Percentiles rank a stretch among this genome's conserved stretches.
phyloP scores from a whole-genome alignment of 495 filamentous ascomycete genomes.

The Pyronema domesticum region DNA sequence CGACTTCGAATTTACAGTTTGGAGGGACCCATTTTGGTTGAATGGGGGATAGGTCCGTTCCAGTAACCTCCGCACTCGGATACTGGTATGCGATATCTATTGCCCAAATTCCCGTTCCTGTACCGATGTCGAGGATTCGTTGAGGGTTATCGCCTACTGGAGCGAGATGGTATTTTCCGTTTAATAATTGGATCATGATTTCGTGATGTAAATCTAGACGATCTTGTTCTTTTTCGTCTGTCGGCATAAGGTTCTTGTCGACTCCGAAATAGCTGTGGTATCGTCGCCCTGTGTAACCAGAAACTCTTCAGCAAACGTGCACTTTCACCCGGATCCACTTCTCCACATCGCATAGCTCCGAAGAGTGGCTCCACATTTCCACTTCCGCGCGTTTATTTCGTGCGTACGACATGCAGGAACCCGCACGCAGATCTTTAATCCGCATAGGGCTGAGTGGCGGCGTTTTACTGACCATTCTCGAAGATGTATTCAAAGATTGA shows the following conservation, averaged over 20 bases:
- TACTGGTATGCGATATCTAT: conserved; percentile 19
- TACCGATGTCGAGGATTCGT: conserved; percentile 10
- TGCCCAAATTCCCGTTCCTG: conserved; percentile 25
- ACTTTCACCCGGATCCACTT: background rate
- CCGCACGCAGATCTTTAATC: too few species aligned
- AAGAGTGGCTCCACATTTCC: background rate
- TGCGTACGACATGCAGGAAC: too few species aligned
- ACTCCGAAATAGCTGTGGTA: conserved; percentile 27
- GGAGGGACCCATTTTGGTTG: conserved; percentile 12
- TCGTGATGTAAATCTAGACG: conserved; percentile 15
- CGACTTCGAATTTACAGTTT: conserved; percentile 32
- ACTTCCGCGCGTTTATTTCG: too few species aligned
- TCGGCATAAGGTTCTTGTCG: too few species aligned
- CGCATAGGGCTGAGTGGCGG: background rate
- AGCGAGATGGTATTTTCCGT: conserved; percentile 15
- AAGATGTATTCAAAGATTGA: conserved; percentile 22
- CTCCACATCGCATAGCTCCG: background rate
- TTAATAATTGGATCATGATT: conserved; percentile 2
- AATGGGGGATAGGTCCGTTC: conserved; percentile 15
- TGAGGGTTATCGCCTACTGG: conserved; percentile 4
- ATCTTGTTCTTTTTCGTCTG: conserved; percentile 10
- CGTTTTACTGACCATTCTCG: conserved; percentile 30
- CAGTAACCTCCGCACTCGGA: conserved; percentile 11
- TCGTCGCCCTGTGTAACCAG: conserved; percentile 20
- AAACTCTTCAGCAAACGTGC: background rate